Percentiles rank a stretch among this genome's conserved stretches.
Evolutionary conservation across 441 rosid species (phyloP).

Genomic region (Lagerstroemia fauriei): DNA sequence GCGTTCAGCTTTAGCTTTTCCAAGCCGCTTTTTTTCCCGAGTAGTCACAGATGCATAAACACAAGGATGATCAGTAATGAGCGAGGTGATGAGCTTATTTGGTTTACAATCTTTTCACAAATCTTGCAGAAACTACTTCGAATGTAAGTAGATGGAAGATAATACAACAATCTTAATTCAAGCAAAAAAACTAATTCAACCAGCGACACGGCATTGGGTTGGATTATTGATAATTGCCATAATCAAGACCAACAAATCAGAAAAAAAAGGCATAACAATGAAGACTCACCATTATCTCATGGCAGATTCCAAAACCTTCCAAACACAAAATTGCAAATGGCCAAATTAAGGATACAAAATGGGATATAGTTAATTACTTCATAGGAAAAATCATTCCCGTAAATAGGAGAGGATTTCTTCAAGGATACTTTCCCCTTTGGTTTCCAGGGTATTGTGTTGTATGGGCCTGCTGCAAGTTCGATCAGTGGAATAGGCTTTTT

Average conservation of each 20-base stretch:
- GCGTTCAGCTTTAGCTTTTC: too few species aligned
- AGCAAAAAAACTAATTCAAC: background rate
- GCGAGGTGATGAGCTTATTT: background rate
- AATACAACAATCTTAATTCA: too few species aligned
- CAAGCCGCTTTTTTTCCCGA: too few species aligned
- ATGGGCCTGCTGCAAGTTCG: slow-evolving; percentile 85
- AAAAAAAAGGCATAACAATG: too few species aligned
- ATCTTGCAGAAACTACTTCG: background rate
- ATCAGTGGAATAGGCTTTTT: slow-evolving; percentile 71
- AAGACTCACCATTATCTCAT: too few species aligned
- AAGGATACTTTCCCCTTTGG: slow-evolving; percentile 84
- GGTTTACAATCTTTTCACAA: background rate
- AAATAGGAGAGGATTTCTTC: background rate
- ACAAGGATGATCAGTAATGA: background rate
- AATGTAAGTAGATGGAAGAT: background rate
- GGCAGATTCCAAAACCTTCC: too few species aligned
- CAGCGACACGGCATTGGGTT: too few species aligned
- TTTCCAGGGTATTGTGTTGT: slow-evolving; percentile 86
- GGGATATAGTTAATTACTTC: background rate
- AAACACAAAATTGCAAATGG: too few species aligned
- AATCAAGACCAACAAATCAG: background rate
- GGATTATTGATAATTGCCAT: too few species aligned
- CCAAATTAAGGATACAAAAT: too few species aligned
- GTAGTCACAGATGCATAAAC: too few species aligned
- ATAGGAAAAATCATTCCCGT: background rate